Base-by-base conservation (phyloP, 805 yeast genomes). In the Barnettozyma californica region DNA sequence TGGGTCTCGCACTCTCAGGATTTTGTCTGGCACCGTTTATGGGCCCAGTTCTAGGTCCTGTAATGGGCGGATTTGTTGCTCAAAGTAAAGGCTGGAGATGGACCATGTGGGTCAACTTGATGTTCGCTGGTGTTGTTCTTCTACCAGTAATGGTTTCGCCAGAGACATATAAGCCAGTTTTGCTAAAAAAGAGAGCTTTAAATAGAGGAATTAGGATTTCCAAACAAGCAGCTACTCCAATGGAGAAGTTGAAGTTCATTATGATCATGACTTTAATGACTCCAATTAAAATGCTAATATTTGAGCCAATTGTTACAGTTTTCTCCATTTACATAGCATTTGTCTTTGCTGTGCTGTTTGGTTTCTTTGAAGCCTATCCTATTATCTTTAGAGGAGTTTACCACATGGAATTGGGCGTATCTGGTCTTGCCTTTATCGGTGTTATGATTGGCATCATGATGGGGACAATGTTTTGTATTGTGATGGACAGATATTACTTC, bases 21-120 rank as follows among this genome's bases (percentile, higher is more conserved):
- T 87, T 84, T 67, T 83, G 91, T 63, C 66, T 85, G 48, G 86
- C 90, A 11, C 90, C 94, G 19, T 83, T 87, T 55, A 72, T 83
- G 61, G 95, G 95, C 46, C 95, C 95, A 2, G 84, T 83, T 36
- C 64, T 83, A 40, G 88, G 90, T 44, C 91, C 91, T 6, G 75
- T 84, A 44, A 77, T 84, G 65, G 89, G 89, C 45, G 84, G 87
- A 0, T 84, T 81, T 61, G 84, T 84, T 25, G 83, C 81, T 14
- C 66, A 68, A 61, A 60, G 65, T 47, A 76, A 81, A 58, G 84
- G 83, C 40, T 75, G 90, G 83, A 76, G 78, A 65, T 83, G 90
- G 85, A 68, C 82, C 4, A 69, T 77, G 70, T 84, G 88, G 87
- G 83, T 84, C 26, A 77, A 81, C 51, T 68, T 86, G 48, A 81